Percentiles rank a stretch among this genome's conserved stretches.
Conservation (phyloP, 2,329 filamentous ascomycete species). For the Colletotrichum plurivorum region DNA sequence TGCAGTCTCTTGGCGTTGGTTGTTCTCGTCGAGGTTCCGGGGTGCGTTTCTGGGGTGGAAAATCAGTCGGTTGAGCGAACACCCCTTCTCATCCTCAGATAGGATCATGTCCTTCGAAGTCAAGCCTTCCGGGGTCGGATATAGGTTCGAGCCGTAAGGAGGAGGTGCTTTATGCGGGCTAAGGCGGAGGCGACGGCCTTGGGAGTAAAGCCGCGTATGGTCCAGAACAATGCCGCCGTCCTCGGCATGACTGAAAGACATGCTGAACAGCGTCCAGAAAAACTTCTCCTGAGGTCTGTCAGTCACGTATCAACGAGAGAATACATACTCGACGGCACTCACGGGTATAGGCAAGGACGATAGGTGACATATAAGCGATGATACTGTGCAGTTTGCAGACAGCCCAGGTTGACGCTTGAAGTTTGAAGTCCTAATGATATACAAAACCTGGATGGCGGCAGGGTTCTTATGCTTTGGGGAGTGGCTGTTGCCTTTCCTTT, state of each 20-base stretch:
- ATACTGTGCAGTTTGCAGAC: not conserved
- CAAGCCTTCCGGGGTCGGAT: not conserved
- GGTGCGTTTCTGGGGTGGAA: constrained; percentile 2
- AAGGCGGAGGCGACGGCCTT: constrained; percentile 4
- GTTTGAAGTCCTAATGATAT: too few relatives aligned
- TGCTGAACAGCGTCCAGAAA: not conserved
- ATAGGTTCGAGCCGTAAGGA: constrained; percentile 6
- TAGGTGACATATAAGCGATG: not conserved
- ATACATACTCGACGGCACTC: not conserved
- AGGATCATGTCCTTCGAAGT: not conserved
- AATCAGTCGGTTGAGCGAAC: not conserved
- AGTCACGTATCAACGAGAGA: not conserved
- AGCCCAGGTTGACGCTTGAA: not conserved
- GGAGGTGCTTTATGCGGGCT: constrained; percentile 1
- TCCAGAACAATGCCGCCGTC: not conserved
- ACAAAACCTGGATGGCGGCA: not conserved
- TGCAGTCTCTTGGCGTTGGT: not conserved
- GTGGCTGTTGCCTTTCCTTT: not conserved
- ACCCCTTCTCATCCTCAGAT: not conserved
- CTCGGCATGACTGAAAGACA: not conserved
- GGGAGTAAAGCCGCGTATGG: not conserved
- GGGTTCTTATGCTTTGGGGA: not conserved
- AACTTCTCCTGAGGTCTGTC: not conserved
- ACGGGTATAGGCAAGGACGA: not conserved
- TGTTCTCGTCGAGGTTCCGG: not conserved